Evolutionary conservation across 225 moss, liverwort and hornwort species (phyloP), one percentile per base, ranked within the genome.

Genomic region (Physcomitrellopsis africana): DNA sequence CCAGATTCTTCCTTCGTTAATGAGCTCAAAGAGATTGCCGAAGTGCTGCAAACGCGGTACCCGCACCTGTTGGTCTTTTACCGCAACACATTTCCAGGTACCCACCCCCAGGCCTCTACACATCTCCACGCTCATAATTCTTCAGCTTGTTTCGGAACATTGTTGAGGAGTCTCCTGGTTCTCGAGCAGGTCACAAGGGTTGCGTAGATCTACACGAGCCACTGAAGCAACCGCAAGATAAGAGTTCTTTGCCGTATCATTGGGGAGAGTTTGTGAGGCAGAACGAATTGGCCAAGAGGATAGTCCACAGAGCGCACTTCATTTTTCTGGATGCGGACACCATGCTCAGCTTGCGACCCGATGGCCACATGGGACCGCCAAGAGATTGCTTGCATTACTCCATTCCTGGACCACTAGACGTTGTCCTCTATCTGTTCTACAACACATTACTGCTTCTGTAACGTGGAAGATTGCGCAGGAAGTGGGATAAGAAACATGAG

Each of bases 41-140:
- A 89, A 23, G 70, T 86, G 9, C 52, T 96, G 24, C 87, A 82
- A 69, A 62, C 79, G 0, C 72, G 60, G 12, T 84, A 81, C 53
- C 89, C 93, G 0, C 82, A 88, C 42, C 55, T 94, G 2, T 72
- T 85, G 26, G 89, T 96, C n/a, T 60, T 92, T 70, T 92, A 86
- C 73, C 78, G 93, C 14, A 91, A 94, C 55, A 91, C 92, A 15
- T 73, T 63, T 57, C 96, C 96, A 72, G 94, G 90, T 93, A 68
- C 14, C 7, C 15, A 62, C 32, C 43, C 3, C 3, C 32, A 37
- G 32, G 1, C 32, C 7, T 37, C 32, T 2, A 7, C 32, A 12
- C 10, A 41, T 19, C 20, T 46, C 17, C 17, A 42, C 18, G 65
- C 42, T 46, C 43, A 6, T 16, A 37, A 2, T 37, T 37, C 32